Conservation (phyloP, 2,329 filamentous ascomycete species). For the Aspergillus hortae region DNA sequence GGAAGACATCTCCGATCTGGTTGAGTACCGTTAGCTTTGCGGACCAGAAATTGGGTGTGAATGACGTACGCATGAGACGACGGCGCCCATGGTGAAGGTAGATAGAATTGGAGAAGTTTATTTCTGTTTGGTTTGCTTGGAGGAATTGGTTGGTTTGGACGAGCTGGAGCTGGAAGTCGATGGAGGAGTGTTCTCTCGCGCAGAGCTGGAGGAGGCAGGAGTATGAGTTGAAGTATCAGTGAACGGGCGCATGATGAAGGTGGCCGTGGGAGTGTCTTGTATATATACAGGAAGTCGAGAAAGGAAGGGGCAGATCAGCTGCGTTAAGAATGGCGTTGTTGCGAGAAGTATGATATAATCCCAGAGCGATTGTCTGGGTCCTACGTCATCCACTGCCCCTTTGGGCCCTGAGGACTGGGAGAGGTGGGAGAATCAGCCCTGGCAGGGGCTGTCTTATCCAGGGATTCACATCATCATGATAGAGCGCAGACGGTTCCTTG, state of each 20-base stretch:
- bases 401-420: too few species aligned
- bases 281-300: slow-evolving; percentile 3
- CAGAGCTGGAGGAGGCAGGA: slow-evolving; percentile 28
- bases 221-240: slow-evolving; percentile 24
- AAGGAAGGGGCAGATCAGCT: not conserved
- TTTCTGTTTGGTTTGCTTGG: slow-evolving; percentile 8
- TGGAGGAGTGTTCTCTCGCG: slow-evolving; percentile 1
- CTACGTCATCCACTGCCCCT: too few species aligned
- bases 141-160: slow-evolving; percentile 8
- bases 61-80: slow-evolving; percentile 72
- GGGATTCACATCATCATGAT: too few species aligned
- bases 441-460: too few species aligned
- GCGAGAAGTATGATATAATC: too few species aligned
- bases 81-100: slow-evolving; percentile 67
- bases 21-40: slow-evolving; percentile 10
- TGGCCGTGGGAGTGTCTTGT: not conserved
- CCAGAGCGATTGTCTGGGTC: too few species aligned
- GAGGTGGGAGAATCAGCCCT: too few species aligned
- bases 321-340: too few species aligned
- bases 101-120: not conserved
- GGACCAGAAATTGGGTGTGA: not conserved
- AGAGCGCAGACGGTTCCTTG: too few species aligned
- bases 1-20: slow-evolving; percentile 58
- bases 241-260: slow-evolving; percentile 25
- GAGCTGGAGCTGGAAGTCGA: slow-evolving; percentile 14